These are phyloP conservation scores for Russula lepida DNA, from an alignment of 768 basidiomycete species.

Conservation along the genomic window DNA sequence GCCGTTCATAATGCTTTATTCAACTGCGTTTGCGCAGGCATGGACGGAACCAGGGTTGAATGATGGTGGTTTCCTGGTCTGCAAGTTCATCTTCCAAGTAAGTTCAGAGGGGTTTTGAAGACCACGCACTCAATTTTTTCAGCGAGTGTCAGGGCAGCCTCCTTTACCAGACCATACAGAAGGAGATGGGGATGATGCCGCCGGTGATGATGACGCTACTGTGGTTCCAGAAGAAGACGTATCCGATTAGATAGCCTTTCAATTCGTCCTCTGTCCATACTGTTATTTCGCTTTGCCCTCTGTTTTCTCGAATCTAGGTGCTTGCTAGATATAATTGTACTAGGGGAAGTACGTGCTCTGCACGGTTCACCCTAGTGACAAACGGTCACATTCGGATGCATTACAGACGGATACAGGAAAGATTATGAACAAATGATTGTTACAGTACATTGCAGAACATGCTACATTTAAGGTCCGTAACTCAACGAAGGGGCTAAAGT, in stretches of 20 bases:
- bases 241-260: not conserved
- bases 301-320: not conserved
- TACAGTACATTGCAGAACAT: too few species aligned
- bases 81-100: constrained; percentile 81
- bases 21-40: constrained; percentile 35
- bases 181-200: not conserved
- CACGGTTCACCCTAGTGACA: too few species aligned
- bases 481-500: too few species aligned
- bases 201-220: not conserved
- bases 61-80: constrained; percentile 63
- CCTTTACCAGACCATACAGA: constrained; percentile 22
- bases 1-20: not conserved
- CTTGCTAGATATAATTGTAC: not conserved
- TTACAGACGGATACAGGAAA: too few species aligned
- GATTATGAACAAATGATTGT: too few species aligned
- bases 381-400: too few species aligned
- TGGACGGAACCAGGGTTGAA: constrained; percentile 72
- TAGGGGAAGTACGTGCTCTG: too few species aligned
- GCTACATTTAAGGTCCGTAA: too few species aligned
- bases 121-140: not conserved
- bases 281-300: not conserved
- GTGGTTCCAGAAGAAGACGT: not conserved
- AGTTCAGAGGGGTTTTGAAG: constrained; percentile 16
- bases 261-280: not conserved
- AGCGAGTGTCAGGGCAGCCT: constrained; percentile 53